Evolutionary conservation across 768 basidiomycete species (phyloP).

Genomic region (Punctularia strigosozonata): DNA sequence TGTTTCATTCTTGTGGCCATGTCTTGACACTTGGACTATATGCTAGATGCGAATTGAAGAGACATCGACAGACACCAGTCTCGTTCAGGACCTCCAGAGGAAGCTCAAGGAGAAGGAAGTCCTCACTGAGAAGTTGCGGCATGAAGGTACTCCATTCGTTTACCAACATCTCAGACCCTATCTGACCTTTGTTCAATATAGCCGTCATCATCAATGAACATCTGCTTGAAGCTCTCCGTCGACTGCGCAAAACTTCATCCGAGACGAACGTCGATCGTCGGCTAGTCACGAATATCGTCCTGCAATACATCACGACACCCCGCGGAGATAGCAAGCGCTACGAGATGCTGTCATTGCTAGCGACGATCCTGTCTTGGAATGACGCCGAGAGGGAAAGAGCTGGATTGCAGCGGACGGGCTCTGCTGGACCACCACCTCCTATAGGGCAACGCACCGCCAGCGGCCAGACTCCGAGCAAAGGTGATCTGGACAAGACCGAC

Average conservation of each 20-base stretch:
- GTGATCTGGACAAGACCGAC: conserved; percentile 66
- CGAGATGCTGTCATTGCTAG: conserved; percentile 86
- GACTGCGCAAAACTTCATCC: conserved; percentile 74
- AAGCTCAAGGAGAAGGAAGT: conserved; percentile 93
- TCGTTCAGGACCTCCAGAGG: conserved; percentile 67
- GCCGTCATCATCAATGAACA: conserved; percentile 98
- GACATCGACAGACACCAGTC: conserved; percentile 48
- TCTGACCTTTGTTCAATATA: conserved; percentile 18
- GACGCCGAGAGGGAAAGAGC: conserved; percentile 89
- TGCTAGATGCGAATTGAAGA: conserved; percentile 65
- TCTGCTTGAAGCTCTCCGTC: conserved; percentile 92
- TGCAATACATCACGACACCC: conserved; percentile 83
- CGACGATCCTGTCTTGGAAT: conserved; percentile 86
- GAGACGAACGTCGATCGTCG: conserved; percentile 86
- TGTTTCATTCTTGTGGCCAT: conserved; percentile 8
- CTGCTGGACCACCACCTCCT: conserved; percentile 8
- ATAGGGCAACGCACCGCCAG: conserved; percentile 19
- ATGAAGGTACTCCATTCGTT: conserved; percentile 68
- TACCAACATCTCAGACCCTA: conserved; percentile 1
- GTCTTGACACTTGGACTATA: background rate
- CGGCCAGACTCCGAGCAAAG: conserved; percentile 26
- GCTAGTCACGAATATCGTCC: conserved; percentile 87
- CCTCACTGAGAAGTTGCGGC: conserved; percentile 90
- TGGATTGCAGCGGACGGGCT: conserved; percentile 54
- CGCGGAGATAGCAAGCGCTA: conserved; percentile 91